Base-by-base conservation (phyloP, 2,329 filamentous ascomycete genomes). In the Penicillium sp. region DNA sequence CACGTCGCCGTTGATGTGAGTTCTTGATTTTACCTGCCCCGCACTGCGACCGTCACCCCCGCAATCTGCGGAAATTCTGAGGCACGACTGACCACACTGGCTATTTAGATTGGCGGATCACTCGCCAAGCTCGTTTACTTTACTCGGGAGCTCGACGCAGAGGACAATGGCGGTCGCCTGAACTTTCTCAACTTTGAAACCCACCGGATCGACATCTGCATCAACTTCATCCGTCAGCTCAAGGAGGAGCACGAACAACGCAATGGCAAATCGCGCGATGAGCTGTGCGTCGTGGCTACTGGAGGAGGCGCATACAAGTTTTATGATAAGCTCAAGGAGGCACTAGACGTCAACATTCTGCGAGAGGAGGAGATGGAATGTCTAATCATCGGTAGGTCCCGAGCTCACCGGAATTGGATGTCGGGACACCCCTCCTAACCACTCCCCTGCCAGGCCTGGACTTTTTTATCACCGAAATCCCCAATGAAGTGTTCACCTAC, bases 351-450 rank as follows among this genome's bases (percentile, higher is more conserved):
- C 1, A 87, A 96, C 66, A 90, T 98, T 18, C 77, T 91, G 62
- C 80, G 90, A 38, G 93, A 97, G 71, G 93, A 98, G 65, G 93
- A 98, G 74, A 98, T 98, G 93, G 90, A 95, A 70, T 98, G 93
- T 67, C 75, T 98, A 50, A 98, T 98, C 56, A 93, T 93, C 64
- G 90, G 88, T 90, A 70, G 57, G 76, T 58, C 28, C 32, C 20
- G 7, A 42, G 37, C 28, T 24, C 12, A 42, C 33, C 42, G 46
- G 33, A 44, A 49, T 25, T 25, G 32, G 20, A 27, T 33, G 15
- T 37, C 20, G 15, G 15, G 6, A 15, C n/a, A 15, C 35, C 15
- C 38, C 20, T 23, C 7, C 27, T 29, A n/a, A 41, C 31, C 37
- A 20, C 23, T 43, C 35, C 8, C 25, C 27, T 18, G 25, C 28